Percentiles rank a stretch among this genome's conserved stretches.
These are phyloP conservation scores for Afroboletus lepidellus DNA, from an alignment of 1,284 basidiomycete species.

Conservation along the genomic window DNA sequence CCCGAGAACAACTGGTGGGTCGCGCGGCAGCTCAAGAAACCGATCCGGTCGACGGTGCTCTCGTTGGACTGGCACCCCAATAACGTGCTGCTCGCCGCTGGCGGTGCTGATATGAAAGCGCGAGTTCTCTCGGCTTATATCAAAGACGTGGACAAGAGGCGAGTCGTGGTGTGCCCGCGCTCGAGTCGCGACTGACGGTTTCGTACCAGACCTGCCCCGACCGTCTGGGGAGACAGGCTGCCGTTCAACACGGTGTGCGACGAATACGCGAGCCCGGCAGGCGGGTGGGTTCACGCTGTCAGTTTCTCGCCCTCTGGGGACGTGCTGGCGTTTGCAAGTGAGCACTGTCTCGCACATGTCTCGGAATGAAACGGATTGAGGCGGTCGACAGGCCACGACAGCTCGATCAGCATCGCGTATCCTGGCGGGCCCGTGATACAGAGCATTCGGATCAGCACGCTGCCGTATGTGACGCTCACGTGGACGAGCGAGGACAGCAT, in stretches of 20 bases:
- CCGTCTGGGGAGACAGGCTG: conserved; percentile 95
- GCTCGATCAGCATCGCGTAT: conserved; percentile 86
- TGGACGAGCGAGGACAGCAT: conserved; percentile 83
- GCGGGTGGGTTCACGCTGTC: conserved; percentile 97
- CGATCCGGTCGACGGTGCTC: conserved; percentile 90
- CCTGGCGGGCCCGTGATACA: conserved; percentile 70
- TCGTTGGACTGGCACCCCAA: conserved; percentile 98
- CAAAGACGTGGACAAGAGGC: conserved; percentile 97
- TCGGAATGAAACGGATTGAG: background rate
- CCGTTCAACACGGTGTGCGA: conserved; percentile 98
- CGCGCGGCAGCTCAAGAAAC: conserved; percentile 96
- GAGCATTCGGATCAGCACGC: conserved; percentile 70
- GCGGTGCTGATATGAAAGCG: conserved; percentile 93
- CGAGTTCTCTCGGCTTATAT: conserved; percentile 99
- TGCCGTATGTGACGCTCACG: conserved; percentile 81
- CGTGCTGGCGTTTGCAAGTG: conserved; percentile 87
- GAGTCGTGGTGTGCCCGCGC: conserved; percentile 23
- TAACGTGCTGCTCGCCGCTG: conserved; percentile 92
- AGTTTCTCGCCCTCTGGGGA: conserved; percentile 96
- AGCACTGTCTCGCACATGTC: conserved; percentile 33
- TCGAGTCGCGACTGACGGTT: conserved; percentile 1
- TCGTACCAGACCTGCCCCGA: conserved; percentile 71
- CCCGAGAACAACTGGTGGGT: conserved; percentile 99
- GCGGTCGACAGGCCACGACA: conserved; percentile 75
- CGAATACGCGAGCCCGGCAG: conserved; percentile 84